Base-by-base conservation (phyloP, 371 early-diverging fungal genomes). In the Mortierella sp. region DNA sequence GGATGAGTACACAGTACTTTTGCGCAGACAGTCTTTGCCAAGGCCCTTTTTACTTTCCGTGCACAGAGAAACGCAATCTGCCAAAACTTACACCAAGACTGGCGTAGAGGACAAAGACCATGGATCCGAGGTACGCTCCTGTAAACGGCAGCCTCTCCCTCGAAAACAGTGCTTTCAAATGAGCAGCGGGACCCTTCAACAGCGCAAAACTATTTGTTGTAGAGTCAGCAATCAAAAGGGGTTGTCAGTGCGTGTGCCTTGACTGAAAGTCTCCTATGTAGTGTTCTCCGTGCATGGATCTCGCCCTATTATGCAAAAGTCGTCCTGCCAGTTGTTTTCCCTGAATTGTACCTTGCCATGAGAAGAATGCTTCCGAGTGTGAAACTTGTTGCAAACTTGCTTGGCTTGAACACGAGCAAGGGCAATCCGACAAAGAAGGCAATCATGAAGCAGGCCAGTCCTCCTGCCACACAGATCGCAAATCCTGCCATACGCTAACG, bases 321-420 rank as follows among this genome's bases (percentile, higher is more conserved):
- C 26, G 24, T 26, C 57, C 11, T 54, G 54, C n/a, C 24, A 54
- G 5, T 8, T n/a, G 24, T n/a, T 43, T 2, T 44, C n/a, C 43
- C 44, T 28, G 21, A 2, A 16, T 4, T 19, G 78, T 89, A 91
- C 93, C 87, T 78, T 53, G 71, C 24, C 83, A 83, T 83, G 50
- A 80, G 67, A 16, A 83, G 77, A 44, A 83, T 54, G 64, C 83
- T 83, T 67, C 83, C 83, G 31, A 83, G 43, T 1, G 93, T 91
- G 64, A 93, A 93, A 34, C 91, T 93, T 31, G 92, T 91, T 10
- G 93, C 93, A 64, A 93, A 91, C 79, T 93, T 93, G 69, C 91
- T 91, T n/a, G 90, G 90, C 24, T 88, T 88, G 43, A 91, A 19
- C n/a, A 89, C 72, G 16, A 91, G 48, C 77, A 91, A 70, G 16